Base-by-base conservation (phyloP, 306 rosid species). In the Alnus rubra region DNA sequence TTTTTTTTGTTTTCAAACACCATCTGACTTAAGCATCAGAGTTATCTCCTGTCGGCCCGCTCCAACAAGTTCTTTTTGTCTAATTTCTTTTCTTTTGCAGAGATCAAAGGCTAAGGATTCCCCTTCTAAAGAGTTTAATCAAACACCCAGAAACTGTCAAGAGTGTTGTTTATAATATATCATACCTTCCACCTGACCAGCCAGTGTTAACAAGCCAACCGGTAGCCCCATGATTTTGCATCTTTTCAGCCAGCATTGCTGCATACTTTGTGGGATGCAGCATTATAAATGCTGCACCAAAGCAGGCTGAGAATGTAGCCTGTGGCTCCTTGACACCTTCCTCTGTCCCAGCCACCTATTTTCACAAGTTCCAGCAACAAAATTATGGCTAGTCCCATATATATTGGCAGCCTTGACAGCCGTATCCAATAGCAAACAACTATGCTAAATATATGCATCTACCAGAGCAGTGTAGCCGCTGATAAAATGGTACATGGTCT, bases 141-240 rank as follows among this genome's bases (percentile, higher is more conserved):
- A 23, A 23, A 23, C 28, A 23, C 28, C 28, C 28, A 23, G 28
- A 23, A 23, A 23, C 28, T 23, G 28, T 23, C 28, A 23, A 23
- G 28, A 23, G 51, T n/a, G 1, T 18, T 67, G n/a, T 8, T 15
- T 1, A 67, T 18, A 8, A 28, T 39, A 18, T 68, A 42, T 68
- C 74, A 48, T 87, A 92, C 94, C 97, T 92, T 74, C 98, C 98
- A 60, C 85, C 94, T 0, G 96, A 94, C 98, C 98, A 92, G 71
- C 96, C 97, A 2, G 98, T 94, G 88, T 94, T 94, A n/a, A 94
- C 98, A 14, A 94, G 96, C 98, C 98, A 94, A 1, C 94, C 97
- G 0, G 93, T 89, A 9, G 98, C 97, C 5, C 98, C 98, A 37
- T 94, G 96, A 52, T 81, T 74, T 78, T 90, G 82, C 98, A 94